These are phyloP conservation scores for Strigomonas culicis DNA, from an alignment of 208 protist genomes.

Conservation along the genomic window DNA sequence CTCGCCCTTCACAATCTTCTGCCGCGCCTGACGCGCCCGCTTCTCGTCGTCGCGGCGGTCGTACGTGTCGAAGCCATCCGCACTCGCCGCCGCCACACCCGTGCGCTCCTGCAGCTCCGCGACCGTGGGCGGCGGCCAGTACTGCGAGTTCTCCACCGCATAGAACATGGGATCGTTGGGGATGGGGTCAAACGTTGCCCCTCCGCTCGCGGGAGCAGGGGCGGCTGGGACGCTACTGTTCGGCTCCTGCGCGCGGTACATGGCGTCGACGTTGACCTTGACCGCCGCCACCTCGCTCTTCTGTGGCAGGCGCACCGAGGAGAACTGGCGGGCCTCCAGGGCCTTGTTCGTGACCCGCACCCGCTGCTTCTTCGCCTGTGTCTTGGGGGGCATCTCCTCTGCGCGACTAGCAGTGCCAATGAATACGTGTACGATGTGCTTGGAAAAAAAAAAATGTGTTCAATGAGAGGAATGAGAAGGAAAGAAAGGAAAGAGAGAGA, in stretches of 20 bases:
- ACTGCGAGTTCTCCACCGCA: conserved; percentile 49
- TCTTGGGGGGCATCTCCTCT: conserved; percentile 29
- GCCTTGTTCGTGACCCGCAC: conserved; percentile 78
- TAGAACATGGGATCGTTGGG: conserved; percentile 68
- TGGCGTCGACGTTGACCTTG: conserved; percentile 47
- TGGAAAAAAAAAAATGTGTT: conserved; percentile 13
- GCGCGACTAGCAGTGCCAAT: no score
- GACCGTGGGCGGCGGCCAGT: conserved; percentile 71
- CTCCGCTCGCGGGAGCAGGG: not conserved
- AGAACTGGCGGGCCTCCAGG: conserved; percentile 70
- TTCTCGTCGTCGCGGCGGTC: conserved; percentile 72
- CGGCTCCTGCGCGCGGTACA: conserved; percentile 26
- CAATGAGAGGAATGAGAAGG: conserved; percentile 3
- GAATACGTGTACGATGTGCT: no score
- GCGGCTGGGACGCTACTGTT: conserved; percentile 1
- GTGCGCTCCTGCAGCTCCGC: conserved; percentile 48
- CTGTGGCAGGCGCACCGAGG: conserved; percentile 58
- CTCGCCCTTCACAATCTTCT: conserved; percentile 66
- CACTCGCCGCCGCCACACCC: conserved; percentile 25
- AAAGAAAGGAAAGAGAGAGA: conserved; percentile 1
- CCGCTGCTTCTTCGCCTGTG: conserved; percentile 41
- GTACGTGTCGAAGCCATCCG: conserved; percentile 79
- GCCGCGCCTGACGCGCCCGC: conserved; percentile 39
- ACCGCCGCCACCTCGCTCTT: conserved; percentile 40
- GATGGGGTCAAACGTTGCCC: conserved; percentile 66